These are phyloP conservation scores for Trypanosoma cruzi DNA, from an alignment of 208 protist species.

Conservation along the genomic window DNA sequence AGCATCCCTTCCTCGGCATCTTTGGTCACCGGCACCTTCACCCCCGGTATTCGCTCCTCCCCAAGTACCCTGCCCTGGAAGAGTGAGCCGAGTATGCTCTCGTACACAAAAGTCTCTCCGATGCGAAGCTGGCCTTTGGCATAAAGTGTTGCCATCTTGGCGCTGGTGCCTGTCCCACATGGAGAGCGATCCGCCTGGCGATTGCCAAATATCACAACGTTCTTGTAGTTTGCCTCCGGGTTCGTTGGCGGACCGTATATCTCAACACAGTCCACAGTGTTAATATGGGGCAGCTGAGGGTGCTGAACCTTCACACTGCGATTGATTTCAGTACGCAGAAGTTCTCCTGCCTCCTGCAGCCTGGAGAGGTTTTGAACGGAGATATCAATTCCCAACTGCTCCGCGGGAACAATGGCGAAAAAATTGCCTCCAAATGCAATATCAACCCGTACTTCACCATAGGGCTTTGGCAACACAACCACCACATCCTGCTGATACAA, in stretches of 20 bases:
- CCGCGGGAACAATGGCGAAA: slow-evolving; percentile 13
- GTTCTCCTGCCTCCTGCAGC: slow-evolving; percentile 7
- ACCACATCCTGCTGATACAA: slow-evolving; percentile 3
- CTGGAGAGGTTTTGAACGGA: not conserved
- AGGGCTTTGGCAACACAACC: slow-evolving; percentile 6
- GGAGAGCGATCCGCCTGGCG: slow-evolving; percentile 17
- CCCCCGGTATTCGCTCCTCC: not conserved
- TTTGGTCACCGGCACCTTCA: not conserved
- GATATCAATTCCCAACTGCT: slow-evolving; percentile 3
- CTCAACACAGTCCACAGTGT: slow-evolving; percentile 13
- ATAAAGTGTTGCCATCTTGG: slow-evolving; percentile 16
- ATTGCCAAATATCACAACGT: slow-evolving; percentile 24
- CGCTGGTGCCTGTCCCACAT: slow-evolving; percentile 19
- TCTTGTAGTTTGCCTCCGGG: slow-evolving; percentile 1
- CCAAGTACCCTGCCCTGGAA: slow-evolving; percentile 13
- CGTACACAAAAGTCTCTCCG: slow-evolving; percentile 18
- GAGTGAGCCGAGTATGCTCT: slow-evolving; percentile 15
- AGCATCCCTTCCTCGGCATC: slow-evolving; percentile 5
- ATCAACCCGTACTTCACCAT: slow-evolving; percentile 14
- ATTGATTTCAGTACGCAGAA: slow-evolving; percentile 6
- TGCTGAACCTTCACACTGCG: slow-evolving; percentile 8
- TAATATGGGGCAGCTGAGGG: slow-evolving; percentile 18
- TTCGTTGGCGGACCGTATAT: slow-evolving; percentile 13
- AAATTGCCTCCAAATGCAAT: slow-evolving; percentile 22
- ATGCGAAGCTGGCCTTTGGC: slow-evolving; percentile 13